Conservation (phyloP, 192 early-diverging fungal genomes). For the Backusella tuberculispora region DNA sequence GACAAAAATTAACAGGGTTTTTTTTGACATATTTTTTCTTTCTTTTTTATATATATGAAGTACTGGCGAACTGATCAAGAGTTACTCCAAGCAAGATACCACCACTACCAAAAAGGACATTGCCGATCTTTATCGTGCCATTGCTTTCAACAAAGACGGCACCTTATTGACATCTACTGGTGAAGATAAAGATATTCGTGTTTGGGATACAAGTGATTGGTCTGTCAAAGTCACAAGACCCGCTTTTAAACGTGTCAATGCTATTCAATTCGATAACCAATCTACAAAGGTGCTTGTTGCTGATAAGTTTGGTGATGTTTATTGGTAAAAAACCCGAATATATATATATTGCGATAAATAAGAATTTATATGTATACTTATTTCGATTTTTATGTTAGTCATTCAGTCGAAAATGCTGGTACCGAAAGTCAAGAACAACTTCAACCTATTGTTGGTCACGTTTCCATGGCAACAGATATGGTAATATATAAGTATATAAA, state of each 20-base stretch:
- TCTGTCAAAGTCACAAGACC: conserved; percentile 49
- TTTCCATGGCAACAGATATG: conserved; percentile 92
- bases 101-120: conserved; percentile 31
- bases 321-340: conserved; percentile 54
- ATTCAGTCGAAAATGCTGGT: conserved; percentile 36
- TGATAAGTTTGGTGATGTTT: conserved; percentile 98
- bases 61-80: conserved; percentile 38
- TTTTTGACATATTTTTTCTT: background rate
- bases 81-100: conserved; percentile 2
- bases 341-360: background rate
- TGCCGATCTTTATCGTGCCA: conserved; percentile 49
- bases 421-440: conserved; percentile 42
- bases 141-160: conserved; percentile 62
- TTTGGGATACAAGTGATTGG: conserved; percentile 72
- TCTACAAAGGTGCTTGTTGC: conserved; percentile 70
- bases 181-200: conserved; percentile 67
- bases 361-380: conserved; percentile 6
- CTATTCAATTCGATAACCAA: conserved; percentile 67
- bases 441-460: conserved; percentile 80
- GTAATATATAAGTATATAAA: too few species aligned
- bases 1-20: too few species aligned
- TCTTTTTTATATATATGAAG: conserved; percentile 10
- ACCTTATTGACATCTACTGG: conserved; percentile 62
- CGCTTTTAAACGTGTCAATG: conserved; percentile 75
- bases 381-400: conserved; percentile 15